Percentiles rank a stretch among this genome's conserved stretches.
Evolutionary conservation across 257 asterid species (phyloP).

Genomic region (Cinchona pubescens): DNA sequence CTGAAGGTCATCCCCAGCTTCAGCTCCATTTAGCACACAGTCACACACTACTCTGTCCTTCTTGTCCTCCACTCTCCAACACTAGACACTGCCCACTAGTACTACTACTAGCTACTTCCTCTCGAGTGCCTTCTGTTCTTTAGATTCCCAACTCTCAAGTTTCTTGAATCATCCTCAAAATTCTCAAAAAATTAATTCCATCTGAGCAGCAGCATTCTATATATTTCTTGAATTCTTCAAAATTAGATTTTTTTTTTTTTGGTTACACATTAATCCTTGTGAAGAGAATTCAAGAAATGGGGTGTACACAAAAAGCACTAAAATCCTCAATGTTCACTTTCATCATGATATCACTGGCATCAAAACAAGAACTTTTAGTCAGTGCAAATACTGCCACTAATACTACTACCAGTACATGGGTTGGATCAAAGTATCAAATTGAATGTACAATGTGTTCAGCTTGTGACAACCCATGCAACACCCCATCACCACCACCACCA

Average conservation of each 20-base stretch:
- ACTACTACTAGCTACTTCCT: neutral
- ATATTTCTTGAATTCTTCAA: neutral
- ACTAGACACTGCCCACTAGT: neutral
- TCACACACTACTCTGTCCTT: neutral
- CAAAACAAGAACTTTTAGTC: constrained; percentile 18
- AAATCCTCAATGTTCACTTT: constrained; percentile 19
- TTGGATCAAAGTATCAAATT: constrained; percentile 77
- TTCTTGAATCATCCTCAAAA: constrained; percentile 15
- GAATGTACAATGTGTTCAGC: constrained; percentile 95
- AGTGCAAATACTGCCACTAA: constrained; percentile 4
- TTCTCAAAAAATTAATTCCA: constrained; percentile 6
- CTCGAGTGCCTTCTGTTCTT: neutral
- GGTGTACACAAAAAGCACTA: constrained; percentile 13
- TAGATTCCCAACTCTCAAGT: neutral
- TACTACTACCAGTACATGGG: constrained; percentile 38
- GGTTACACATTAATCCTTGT: neutral
- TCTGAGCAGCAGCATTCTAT: neutral
- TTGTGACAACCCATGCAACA: constrained; percentile 85
- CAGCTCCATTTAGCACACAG: neutral
- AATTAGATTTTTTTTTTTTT: neutral
- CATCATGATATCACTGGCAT: constrained; percentile 15
- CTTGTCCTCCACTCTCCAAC: constrained; percentile 2
- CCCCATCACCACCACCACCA: constrained; percentile 71
- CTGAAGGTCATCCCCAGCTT: constrained; percentile 1
- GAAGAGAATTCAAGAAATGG: constrained; percentile 41